Conservation (phyloP, 805 yeast genomes). For the Starmerella ratchasimensis region DNA sequence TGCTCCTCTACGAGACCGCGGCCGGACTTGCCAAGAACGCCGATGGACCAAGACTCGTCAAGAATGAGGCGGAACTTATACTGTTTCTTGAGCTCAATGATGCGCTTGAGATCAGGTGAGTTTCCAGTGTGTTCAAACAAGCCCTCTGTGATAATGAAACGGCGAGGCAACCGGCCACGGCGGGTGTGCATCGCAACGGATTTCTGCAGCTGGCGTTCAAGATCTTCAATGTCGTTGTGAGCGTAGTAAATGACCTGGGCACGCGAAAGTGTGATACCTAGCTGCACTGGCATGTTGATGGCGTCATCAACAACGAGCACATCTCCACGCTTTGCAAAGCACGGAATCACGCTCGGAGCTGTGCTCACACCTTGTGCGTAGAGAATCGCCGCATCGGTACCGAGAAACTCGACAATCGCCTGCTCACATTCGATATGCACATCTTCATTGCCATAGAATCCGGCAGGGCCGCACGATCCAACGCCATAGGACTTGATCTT, state of each 20-base stretch:
- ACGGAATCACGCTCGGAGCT: slow-evolving; percentile 76
- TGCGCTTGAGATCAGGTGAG: slow-evolving; percentile 50
- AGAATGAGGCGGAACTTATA: slow-evolving; percentile 75
- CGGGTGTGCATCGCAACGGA: slow-evolving; percentile 44
- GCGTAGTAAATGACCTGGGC: slow-evolving; percentile 66
- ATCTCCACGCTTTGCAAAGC: slow-evolving; percentile 92
- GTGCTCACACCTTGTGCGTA: slow-evolving; percentile 91
- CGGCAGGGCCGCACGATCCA: slow-evolving; percentile 98
- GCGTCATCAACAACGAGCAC: slow-evolving; percentile 76
- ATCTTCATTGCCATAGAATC: slow-evolving; percentile 91
- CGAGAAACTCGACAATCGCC: slow-evolving; percentile 60
- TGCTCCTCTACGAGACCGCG: slow-evolving; percentile 72
- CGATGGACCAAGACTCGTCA: slow-evolving; percentile 79
- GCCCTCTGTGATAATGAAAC: slow-evolving; percentile 86
- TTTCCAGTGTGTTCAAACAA: slow-evolving; percentile 73
- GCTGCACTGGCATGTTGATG: slow-evolving; percentile 63
- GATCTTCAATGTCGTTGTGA: slow-evolving; percentile 78
- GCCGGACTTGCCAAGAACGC: slow-evolving; percentile 74
- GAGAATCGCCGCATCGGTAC: slow-evolving; percentile 62
- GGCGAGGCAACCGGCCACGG: slow-evolving; percentile 64
- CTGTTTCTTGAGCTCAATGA: slow-evolving; percentile 62
- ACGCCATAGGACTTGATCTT: slow-evolving; percentile 67
- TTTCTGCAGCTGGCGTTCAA: slow-evolving; percentile 47
- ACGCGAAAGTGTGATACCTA: slow-evolving; percentile 75
- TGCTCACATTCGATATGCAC: slow-evolving; percentile 70